phyloP scores from a whole-genome alignment of 768 basidiomycete species.

The Rhodotorula babjevae region DNA sequence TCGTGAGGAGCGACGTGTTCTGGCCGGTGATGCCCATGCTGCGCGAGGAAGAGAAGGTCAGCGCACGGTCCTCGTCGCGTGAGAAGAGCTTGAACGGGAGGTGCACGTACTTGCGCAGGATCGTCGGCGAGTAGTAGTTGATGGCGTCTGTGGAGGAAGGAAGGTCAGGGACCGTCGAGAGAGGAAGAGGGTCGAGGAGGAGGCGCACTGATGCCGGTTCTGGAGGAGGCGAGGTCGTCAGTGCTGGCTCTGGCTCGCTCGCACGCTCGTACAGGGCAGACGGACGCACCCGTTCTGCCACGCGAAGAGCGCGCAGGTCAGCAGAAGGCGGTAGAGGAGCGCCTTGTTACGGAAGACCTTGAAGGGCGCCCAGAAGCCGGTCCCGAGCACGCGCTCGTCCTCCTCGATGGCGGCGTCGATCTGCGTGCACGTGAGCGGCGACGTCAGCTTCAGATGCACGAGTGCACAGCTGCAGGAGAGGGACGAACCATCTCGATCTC shows the following conservation, averaged over 20 bases:
- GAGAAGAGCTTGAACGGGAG: not conserved
- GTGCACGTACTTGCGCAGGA: slow-evolving; percentile 45
- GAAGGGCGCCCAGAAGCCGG: slow-evolving; percentile 38
- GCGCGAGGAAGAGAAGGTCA: too few relatives aligned
- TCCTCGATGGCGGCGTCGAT: slow-evolving; percentile 26
- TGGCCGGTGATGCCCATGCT: slow-evolving; percentile 45
- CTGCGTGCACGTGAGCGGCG: too few relatives aligned
- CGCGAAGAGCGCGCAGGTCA: slow-evolving; percentile 50
- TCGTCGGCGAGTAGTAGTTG: slow-evolving; percentile 51
- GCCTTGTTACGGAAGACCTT: slow-evolving; percentile 26
- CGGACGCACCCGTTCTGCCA: slow-evolving; percentile 50
- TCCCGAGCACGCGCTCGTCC: slow-evolving; percentile 25
- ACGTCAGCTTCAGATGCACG: too few relatives aligned
- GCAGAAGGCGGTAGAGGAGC: slow-evolving; percentile 46
- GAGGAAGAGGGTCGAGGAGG: not conserved
- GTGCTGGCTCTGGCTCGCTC: slow-evolving; percentile 14
- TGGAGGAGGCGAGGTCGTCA: too few relatives aligned
- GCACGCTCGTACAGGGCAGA: too few relatives aligned
- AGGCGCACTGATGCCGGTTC: slow-evolving; percentile 40
- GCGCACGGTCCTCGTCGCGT: too few relatives aligned
- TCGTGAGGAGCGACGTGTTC: slow-evolving; percentile 38
- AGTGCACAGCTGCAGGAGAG: too few relatives aligned
- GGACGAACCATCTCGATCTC: slow-evolving; percentile 12
- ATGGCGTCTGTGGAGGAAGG: slow-evolving; percentile 42
- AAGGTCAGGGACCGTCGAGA: too few relatives aligned